Conservation (phyloP, 768 basidiomycete species). For the Cubamyces lactineus region DNA sequence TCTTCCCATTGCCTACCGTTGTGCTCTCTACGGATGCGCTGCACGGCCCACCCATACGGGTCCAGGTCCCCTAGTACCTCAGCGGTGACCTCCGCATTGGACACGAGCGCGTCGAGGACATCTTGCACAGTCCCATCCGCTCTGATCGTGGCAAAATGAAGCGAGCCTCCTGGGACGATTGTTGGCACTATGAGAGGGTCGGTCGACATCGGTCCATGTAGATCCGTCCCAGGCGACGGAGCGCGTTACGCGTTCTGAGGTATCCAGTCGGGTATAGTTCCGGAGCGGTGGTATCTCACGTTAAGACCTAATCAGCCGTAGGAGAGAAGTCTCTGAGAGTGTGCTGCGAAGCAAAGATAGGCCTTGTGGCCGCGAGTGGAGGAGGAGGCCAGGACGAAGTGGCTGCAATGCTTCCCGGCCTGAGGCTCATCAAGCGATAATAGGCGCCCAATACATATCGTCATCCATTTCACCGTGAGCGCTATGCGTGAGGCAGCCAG, state of each 20-base stretch:
- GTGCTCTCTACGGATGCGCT: constrained; percentile 60
- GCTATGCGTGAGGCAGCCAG: no score
- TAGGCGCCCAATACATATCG: constrained; percentile 8
- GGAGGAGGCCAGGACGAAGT: constrained; percentile 8
- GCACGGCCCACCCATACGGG: constrained; percentile 70
- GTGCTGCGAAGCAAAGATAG: neutral
- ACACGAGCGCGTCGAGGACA: constrained; percentile 56
- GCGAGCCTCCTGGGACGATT: constrained; percentile 56
- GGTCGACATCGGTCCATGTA: constrained; percentile 42
- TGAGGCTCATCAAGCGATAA: constrained; percentile 4
- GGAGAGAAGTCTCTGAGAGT: neutral
- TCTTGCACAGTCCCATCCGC: constrained; percentile 59
- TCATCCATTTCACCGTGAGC: constrained; percentile 7
- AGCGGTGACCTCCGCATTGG: constrained; percentile 49
- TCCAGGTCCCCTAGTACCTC: constrained; percentile 62
- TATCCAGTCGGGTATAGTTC: neutral
- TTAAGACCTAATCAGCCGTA: neutral
- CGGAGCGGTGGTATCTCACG: neutral
- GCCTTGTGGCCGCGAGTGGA: neutral
- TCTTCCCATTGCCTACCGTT: constrained; percentile 72
- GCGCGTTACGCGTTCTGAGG: constrained; percentile 13
- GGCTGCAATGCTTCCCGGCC: constrained; percentile 23
- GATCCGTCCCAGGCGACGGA: constrained; percentile 14
- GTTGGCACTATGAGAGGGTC: constrained; percentile 59
- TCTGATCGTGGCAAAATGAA: constrained; percentile 64